A percentile compares a stretch with the other conserved stretches of the same genome.
These are phyloP conservation scores for Starmerella riodocensis DNA, from an alignment of 805 yeast genomes.

Conservation along the genomic window DNA sequence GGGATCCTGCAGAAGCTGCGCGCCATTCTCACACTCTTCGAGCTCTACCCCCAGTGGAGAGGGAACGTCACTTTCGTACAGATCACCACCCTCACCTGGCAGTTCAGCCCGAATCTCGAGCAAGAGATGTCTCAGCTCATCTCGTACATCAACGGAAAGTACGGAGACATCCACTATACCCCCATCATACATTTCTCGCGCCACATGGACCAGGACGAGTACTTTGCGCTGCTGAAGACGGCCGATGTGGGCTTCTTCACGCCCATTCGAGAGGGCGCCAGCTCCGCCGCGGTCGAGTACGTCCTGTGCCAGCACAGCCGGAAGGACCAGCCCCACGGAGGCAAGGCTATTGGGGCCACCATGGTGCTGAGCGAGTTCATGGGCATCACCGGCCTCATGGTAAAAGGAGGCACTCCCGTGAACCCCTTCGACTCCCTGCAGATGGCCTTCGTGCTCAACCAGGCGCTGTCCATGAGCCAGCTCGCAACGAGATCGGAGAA, in stretches of 20 bases:
- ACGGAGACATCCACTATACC: constrained; percentile 65
- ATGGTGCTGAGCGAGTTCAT: constrained; percentile 84
- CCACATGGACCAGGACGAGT: constrained; percentile 77
- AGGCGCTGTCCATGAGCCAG: constrained; percentile 36
- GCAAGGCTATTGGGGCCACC: constrained; percentile 32
- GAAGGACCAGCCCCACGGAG: constrained; percentile 3
- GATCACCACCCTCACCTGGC: constrained; percentile 69
- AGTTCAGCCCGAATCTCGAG: constrained; percentile 51
- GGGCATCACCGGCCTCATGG: constrained; percentile 54
- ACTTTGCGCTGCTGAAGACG: constrained; percentile 69
- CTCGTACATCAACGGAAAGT: constrained; percentile 67
- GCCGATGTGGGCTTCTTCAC: constrained; percentile 87
- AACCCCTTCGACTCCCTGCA: constrained; percentile 97
- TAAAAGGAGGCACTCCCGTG: constrained; percentile 44
- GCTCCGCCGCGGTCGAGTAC: constrained; percentile 85
- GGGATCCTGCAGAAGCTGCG: constrained; percentile 88
- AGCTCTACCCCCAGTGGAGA: constrained; percentile 86
- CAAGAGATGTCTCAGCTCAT: constrained; percentile 73
- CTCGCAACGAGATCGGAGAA: constrained; percentile 26
- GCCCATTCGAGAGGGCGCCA: constrained; percentile 90
- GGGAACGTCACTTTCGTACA: constrained; percentile 79
- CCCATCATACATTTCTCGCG: constrained; percentile 91
- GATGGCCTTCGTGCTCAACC: constrained; percentile 71
- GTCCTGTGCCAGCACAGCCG: constrained; percentile 55
- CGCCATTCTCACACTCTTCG: constrained; percentile 78